Base-by-base conservation (phyloP, 345 rosid genomes). In the Arabis alpina region DNA sequence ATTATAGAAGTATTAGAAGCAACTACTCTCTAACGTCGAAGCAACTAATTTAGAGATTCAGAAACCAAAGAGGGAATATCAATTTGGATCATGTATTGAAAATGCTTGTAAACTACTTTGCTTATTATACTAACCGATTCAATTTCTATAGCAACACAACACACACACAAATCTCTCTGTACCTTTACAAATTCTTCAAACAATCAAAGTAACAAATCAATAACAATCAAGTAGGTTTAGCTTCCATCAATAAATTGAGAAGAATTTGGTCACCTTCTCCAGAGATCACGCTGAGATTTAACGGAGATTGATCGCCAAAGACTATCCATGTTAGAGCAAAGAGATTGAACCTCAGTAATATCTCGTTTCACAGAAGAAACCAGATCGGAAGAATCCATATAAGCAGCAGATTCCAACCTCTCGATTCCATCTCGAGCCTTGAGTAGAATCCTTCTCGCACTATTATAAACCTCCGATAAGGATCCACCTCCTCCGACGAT, bases 211-310 rank as follows among this genome's bases (percentile, higher is more conserved):
- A 28, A 6, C 28, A n/a, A 47, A 14, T 4, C 36, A 32, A 32
- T 32, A 32, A 32, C 6, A 32, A 32, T 32, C n/a, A n/a, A n/a
- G n/a, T n/a, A n/a, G n/a, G n/a, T n/a, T n/a, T n/a, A n/a, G n/a
- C n/a, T n/a, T n/a, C n/a, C n/a, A n/a, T n/a, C n/a, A n/a, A n/a
- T n/a, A n/a, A n/a, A n/a, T n/a, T n/a, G 25, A 11, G 64, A 30
- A 28, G 9, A 15, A 30, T 23, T 1, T 58, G 59, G 13, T 63
- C 59, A 86, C 96, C 97, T 83, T 80, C 84, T 84, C 97, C 99
- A 94, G 78, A 94, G 97, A 85, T 94, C 97, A 59, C 99, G 97
- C 15, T 89, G 97, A 1, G 97, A 81, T 72, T 88, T 86, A 59
- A 87, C 79, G 61, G 86, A 71, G 28, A 94, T 73, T 10, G 92